Percentiles rank a stretch among this genome's conserved stretches.
phyloP scores from a whole-genome alignment of 495 filamentous ascomycete species.

The Hyaloscypha finlandica region DNA sequence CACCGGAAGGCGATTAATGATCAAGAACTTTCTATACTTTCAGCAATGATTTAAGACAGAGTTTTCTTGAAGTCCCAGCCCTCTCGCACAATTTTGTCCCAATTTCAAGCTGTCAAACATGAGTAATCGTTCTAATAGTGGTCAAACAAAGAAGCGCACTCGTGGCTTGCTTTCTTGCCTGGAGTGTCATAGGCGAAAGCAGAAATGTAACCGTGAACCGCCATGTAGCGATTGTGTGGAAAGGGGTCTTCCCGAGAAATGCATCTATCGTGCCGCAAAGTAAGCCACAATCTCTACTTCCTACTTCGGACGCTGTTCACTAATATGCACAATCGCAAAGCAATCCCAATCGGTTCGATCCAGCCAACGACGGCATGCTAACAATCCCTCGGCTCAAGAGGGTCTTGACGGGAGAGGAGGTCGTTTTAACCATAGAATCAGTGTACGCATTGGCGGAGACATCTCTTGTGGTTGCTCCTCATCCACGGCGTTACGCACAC shows the following conservation, averaged over 20 bases:
- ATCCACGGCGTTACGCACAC: background rate
- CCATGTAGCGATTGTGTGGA: slow-evolving; percentile 18
- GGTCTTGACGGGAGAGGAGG: slow-evolving; percentile 17
- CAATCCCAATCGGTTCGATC: background rate
- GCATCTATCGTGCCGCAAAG: slow-evolving; percentile 9
- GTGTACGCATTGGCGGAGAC: slow-evolving; percentile 7
- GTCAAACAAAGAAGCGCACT: slow-evolving; percentile 13
- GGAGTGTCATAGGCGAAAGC: slow-evolving; percentile 20
- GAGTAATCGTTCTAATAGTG: background rate
- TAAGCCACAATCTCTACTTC: background rate
- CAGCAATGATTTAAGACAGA: background rate
- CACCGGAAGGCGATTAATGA: background rate
- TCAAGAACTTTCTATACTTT: background rate
- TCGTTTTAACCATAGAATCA: slow-evolving; percentile 19
- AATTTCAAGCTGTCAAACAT: background rate
- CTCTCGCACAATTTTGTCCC: background rate
- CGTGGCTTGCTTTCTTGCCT: slow-evolving; percentile 6
- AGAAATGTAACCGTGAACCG: slow-evolving; percentile 18
- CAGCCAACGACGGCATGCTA: background rate
- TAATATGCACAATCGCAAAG: background rate
- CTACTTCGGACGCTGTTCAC: background rate
- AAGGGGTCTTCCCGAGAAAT: slow-evolving; percentile 6
- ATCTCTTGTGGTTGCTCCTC: background rate
- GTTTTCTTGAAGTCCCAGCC: background rate
- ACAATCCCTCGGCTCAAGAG: slow-evolving; percentile 12